Evolutionary conservation across 257 asterid species (phyloP).

Genomic region (Jacaranda mimosifolia): DNA sequence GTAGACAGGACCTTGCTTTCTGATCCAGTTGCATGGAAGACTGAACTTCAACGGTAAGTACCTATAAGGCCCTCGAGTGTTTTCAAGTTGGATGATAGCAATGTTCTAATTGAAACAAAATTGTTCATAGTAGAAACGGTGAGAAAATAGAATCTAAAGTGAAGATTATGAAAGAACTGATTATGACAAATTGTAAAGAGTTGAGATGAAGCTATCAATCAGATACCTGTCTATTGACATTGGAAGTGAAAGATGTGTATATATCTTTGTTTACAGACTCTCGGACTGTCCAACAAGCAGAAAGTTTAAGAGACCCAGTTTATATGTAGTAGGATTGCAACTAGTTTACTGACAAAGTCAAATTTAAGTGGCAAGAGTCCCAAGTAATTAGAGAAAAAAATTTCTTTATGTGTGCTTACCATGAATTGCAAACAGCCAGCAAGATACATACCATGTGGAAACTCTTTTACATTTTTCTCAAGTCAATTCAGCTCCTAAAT

Average conservation of each 20-base stretch:
- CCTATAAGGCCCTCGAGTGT: not conserved
- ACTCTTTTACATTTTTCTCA: not conserved
- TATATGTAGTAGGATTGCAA: not conserved
- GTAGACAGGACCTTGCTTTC: not conserved
- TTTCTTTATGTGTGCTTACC: not conserved
- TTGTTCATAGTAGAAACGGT: not conserved
- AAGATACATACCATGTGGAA: not conserved
- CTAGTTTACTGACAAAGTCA: not conserved
- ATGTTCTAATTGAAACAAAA: not conserved
- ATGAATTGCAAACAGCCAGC: not conserved
- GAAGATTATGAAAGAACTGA: not conserved
- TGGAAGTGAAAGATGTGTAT: not conserved
- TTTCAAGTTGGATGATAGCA: not conserved
- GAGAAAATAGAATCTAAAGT: not conserved
- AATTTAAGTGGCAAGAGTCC: not conserved
- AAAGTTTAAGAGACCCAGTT: not conserved
- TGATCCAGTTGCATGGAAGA: not conserved
- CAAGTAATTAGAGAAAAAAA: not conserved
- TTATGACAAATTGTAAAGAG: not conserved
- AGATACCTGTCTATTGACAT: not conserved
- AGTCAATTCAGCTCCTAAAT: not conserved
- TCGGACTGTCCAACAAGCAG: slow-evolving; percentile 1
- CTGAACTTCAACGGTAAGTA: not conserved
- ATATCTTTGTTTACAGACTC: not conserved
- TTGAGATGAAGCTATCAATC: not conserved